Evolutionary conservation across 1,139 yeast genomes (phyloP), one percentile per base, ranked within the genome.

Genomic region (Hansenula lynferdii): DNA sequence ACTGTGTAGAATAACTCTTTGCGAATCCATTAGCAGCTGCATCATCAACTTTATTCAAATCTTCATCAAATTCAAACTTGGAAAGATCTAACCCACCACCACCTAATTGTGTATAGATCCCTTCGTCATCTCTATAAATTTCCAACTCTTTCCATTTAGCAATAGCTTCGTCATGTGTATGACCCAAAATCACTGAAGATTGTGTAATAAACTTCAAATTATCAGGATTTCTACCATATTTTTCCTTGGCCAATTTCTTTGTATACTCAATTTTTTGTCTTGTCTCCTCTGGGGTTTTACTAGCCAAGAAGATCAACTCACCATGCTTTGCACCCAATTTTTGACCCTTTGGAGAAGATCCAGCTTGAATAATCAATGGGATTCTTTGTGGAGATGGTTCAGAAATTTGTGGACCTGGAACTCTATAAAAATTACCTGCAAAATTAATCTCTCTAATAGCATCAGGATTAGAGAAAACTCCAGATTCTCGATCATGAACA

Each of bases 251-350:
- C 9, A 60, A 26, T 17, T 43, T 45, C 35, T 56, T 62, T 23
- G 62, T 54, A 19, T 51, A 56, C 8, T 51, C 46, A 35, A 63
- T 62, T 42, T 64, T 61, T 16, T 42, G 47, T 14, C 48, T 60
- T 14, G 62, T 55, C 10, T 49, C 54, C 37, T 60, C 65, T 5
- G 69, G 65, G 16, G 62, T 57, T 25, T 48, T 37, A 26, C 52
- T 49, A 19, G 63, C 59, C 18, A 66, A 54, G 45, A 67, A 68
- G 11, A 65, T 64, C 8, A 59, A 58, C 43, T 67, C 72, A 3
- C 69, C 72, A 48, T 66, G 62, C 42, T 59, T 60, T 15, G 72
- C 72, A n/a, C 71, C 72, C 49, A 64, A 62, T 10, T 63, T 61
- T 38, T 58, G 60, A 12, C 73, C 73, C 14, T 60, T 60, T 17